Conservation (phyloP, 139 green algal genomes). For the Pleodorina starrii region DNA sequence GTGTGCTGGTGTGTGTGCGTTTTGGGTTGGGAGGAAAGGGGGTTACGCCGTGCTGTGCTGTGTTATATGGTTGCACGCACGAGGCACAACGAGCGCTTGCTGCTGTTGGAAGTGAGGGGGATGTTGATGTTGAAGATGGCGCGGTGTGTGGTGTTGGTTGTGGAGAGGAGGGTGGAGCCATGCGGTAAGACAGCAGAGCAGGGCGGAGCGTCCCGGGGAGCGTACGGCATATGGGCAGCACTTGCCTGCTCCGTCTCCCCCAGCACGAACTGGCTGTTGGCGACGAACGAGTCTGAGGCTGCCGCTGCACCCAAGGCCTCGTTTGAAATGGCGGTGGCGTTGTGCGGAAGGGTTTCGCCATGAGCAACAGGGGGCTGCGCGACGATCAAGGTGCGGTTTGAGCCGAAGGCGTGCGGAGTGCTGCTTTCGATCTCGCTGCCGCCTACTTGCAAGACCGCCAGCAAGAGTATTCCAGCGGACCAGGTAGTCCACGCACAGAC, state of each 20-base stretch:
- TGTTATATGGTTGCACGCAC: too few relatives aligned
- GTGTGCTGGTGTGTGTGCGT: too few relatives aligned
- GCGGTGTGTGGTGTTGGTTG: too few relatives aligned
- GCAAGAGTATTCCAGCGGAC: neutral
- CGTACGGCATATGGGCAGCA: too few relatives aligned
- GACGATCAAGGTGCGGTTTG: neutral
- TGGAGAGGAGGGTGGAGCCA: too few relatives aligned
- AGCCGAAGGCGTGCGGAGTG: neutral
- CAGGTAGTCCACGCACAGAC: neutral
- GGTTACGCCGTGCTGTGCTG: too few relatives aligned
- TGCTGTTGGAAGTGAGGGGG: too few relatives aligned
- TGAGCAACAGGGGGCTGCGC: neutral
- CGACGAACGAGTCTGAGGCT: neutral
- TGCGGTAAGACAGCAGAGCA: too few relatives aligned
- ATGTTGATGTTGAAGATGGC: too few relatives aligned
- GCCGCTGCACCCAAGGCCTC: neutral
- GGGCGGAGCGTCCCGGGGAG: too few relatives aligned
- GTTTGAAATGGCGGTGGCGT: conserved; percentile 1
- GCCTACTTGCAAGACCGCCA: conserved; percentile 26
- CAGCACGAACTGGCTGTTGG: neutral
- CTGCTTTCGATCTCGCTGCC: neutral
- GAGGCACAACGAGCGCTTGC: too few relatives aligned
- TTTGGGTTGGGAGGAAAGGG: too few relatives aligned
- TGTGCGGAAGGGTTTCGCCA: neutral
- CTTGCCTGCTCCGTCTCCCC: conserved; percentile 13